Conservation (phyloP, 1,139 yeast species). For the Kodamaea arcana region DNA sequence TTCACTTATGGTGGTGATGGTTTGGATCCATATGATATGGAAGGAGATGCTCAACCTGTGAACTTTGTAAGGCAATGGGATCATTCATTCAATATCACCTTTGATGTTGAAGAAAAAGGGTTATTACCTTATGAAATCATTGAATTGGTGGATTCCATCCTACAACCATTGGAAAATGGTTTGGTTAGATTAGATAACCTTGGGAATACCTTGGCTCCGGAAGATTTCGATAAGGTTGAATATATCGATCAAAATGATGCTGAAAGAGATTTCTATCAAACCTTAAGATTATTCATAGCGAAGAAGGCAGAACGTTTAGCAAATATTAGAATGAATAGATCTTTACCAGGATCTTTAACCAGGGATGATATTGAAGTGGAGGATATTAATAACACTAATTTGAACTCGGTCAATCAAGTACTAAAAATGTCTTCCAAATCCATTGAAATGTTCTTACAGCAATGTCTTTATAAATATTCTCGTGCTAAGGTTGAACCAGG, state of each 20-base stretch:
- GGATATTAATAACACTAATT: slow-evolving; percentile 44
- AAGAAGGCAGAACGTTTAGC: slow-evolving; percentile 59
- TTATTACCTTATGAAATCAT: slow-evolving; percentile 70
- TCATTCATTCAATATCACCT: slow-evolving; percentile 76
- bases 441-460: slow-evolving; percentile 64
- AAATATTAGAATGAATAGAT: slow-evolving; percentile 51
- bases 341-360: slow-evolving; percentile 29
- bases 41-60: slow-evolving; percentile 96
- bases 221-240: slow-evolving; percentile 45
- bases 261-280: slow-evolving; percentile 74
- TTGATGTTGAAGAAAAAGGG: slow-evolving; percentile 49
- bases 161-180: slow-evolving; percentile 57
- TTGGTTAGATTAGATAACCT: slow-evolving; percentile 69
- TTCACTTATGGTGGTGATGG: slow-evolving; percentile 99
- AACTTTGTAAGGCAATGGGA: slow-evolving; percentile 94
- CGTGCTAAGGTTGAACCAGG: slow-evolving; percentile 97
- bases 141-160: slow-evolving; percentile 49
- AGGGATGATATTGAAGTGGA: slow-evolving; percentile 35
- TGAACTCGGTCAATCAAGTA: slow-evolving; percentile 65
- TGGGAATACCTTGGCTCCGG: slow-evolving; percentile 49
- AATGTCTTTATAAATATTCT: slow-evolving; percentile 78
- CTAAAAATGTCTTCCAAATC: slow-evolving; percentile 62
- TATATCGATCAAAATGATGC: slow-evolving; percentile 81
- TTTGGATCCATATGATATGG: slow-evolving; percentile 97
- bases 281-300: slow-evolving; percentile 60